Percentiles rank a stretch among this genome's conserved stretches.
Conservation (phyloP, 2,329 filamentous ascomycete species). For the Aspergillus glaucus region DNA sequence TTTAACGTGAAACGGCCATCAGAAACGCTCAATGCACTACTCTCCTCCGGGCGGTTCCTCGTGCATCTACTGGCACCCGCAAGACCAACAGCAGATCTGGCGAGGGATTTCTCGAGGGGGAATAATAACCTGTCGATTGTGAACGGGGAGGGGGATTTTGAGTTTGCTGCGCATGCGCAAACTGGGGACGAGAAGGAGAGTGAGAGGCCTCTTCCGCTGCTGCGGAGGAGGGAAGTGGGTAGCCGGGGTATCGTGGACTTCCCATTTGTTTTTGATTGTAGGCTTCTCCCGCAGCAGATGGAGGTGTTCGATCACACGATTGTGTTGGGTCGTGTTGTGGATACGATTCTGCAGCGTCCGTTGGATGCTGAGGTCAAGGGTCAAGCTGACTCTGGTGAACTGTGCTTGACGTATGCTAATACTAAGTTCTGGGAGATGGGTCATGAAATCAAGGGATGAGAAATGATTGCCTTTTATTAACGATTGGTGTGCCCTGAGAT, state of each 20-base stretch:
- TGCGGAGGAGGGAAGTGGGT: slow-evolving; percentile 13
- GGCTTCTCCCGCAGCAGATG: slow-evolving; percentile 28
- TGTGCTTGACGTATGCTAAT: slow-evolving; percentile 39
- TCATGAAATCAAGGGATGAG: slow-evolving; percentile 8
- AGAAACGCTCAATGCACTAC: slow-evolving; percentile 50
- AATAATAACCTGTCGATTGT: slow-evolving; percentile 30
- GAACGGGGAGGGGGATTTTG: slow-evolving; percentile 22
- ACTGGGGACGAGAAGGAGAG: not conserved
- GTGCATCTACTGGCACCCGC: slow-evolving; percentile 46
- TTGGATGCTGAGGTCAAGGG: not conserved
- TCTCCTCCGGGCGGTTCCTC: slow-evolving; percentile 39
- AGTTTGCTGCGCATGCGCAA: slow-evolving; percentile 17
- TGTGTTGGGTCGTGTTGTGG: slow-evolving; percentile 32
- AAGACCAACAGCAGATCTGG: slow-evolving; percentile 27
- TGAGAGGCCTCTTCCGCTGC: slow-evolving; percentile 20
- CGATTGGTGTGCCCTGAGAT: not conserved
- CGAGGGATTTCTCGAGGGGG: slow-evolving; percentile 35
- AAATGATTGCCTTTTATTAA: slow-evolving; percentile 12
- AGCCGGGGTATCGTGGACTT: slow-evolving; percentile 19
- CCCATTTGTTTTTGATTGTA: slow-evolving; percentile 37
- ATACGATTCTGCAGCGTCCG: slow-evolving; percentile 15
- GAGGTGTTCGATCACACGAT: slow-evolving; percentile 37
- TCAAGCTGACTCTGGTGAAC: slow-evolving; percentile 2
- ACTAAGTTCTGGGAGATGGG: slow-evolving; percentile 40
- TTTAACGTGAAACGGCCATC: slow-evolving; percentile 57